Conservation (phyloP, 1,284 basidiomycete species). For the Moesziomyces sp. region DNA sequence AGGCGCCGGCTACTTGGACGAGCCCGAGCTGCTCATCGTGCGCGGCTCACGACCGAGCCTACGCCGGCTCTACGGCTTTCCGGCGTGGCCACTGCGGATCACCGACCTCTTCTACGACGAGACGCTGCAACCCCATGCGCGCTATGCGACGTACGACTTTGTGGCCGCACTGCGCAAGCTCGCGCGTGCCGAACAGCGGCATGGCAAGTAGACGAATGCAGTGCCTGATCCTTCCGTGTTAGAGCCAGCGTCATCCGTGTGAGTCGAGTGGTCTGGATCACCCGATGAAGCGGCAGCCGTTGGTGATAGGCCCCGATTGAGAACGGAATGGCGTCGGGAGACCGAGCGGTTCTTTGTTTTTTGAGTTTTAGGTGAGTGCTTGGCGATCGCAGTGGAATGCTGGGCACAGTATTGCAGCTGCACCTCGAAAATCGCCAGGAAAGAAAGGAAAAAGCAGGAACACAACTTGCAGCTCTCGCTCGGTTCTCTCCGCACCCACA, state of each 20-base stretch:
- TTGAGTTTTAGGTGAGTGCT: slow-evolving; percentile 1
- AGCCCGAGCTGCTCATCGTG: slow-evolving; percentile 37
- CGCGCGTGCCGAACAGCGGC: slow-evolving; percentile 28
- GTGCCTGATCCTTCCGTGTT: no score
- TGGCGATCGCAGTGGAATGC: slow-evolving; percentile 20
- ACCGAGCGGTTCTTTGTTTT: background rate
- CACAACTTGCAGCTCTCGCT: no score
- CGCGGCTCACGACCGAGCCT: slow-evolving; percentile 7
- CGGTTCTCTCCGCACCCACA: no score
- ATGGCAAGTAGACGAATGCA: slow-evolving; percentile 15
- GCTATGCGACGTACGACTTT: slow-evolving; percentile 18
- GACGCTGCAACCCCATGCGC: background rate
- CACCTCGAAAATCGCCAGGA: background rate
- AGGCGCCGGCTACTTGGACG: slow-evolving; percentile 19
- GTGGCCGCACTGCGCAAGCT: slow-evolving; percentile 28
- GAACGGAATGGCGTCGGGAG: no score
- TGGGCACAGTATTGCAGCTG: background rate
- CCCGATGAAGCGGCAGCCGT: no score
- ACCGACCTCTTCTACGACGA: slow-evolving; percentile 41
- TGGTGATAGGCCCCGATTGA: background rate
- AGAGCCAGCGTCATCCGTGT: no score
- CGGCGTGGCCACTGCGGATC: slow-evolving; percentile 40
- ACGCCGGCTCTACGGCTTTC: slow-evolving; percentile 31
- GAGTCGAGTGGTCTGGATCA: no score
- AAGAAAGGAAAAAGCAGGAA: no score